Evolutionary conservation across 345 rosid species (phyloP), one percentile per base, ranked within the genome.

Genomic region (sweet orange (Citrus sinensis)): DNA sequence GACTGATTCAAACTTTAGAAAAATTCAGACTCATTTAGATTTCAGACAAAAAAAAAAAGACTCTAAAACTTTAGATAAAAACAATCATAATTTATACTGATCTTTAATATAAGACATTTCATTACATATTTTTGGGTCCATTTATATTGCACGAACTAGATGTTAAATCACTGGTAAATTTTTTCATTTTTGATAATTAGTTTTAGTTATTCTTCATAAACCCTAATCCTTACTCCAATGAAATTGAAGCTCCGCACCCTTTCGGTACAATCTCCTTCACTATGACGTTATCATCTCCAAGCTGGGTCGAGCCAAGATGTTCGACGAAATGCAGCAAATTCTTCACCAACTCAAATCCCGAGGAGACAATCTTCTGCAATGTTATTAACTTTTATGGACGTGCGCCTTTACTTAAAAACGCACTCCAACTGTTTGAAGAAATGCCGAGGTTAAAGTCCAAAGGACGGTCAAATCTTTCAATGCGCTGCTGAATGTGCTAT

Each of bases 281-380:
- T 93, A 93, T 78, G 98, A 95, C 76, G 77, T 95, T 86, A 88
- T 91, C 81, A 88, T 93, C 82, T 82, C 89, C 66, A 95, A 89
- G 84, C 97, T 95, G 10, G 95, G 95, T 24, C 80, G 89, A 8
- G 91, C 92, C 80, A 92, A 88, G 82, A 88, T 90, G 97, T 93
- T 92, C 69, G 70, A 86, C 3, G 92, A 95, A 81, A 87, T 95
- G 83, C 89, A 87, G 29, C 60, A 83, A 6, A 66, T 90, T 77
- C 98, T 95, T 74, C 78, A 79, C 20, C 90, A 86, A 74, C 93
- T 95, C 74, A 87, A 87, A 61, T 6, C 39, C 39, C 39, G 8
- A 37, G 39, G 39, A 34, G 37, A 34, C 37, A 34, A 34, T 34
- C 37, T 34, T 34, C 37, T 34, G 98, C 78, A 90, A 85, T 46